Base-by-base conservation (phyloP, 2,329 filamentous ascomycete species). In the Aspergillus sojae region DNA sequence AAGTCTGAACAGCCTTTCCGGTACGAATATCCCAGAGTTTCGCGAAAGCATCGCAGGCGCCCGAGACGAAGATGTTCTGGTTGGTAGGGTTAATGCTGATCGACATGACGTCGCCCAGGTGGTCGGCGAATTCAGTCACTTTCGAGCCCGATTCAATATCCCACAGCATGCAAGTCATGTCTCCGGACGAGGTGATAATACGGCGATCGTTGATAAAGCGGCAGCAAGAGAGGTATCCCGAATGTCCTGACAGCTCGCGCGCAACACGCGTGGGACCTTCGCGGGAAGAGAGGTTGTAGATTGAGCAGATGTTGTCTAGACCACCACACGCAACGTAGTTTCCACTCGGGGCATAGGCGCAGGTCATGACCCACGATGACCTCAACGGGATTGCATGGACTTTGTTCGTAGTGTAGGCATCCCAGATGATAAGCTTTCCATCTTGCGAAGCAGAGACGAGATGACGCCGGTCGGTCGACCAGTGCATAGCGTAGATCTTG, bases 161-260 rank as follows among this genome's bases (percentile, higher is more conserved):
- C 95, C 95, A 99, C 76, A 98, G 92, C 90, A 98, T 97, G 80
- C 95, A 99, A 58, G 95, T 99, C 95, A 99, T 99, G 78, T 99
- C 95, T 68, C 95, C 95, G 3, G 95, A 99, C 0, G 95, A 98
- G 65, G 95, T 99, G 68, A 99, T 88, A 75, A 99, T 98, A 76
- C 93, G 93, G 75, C 95, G 90, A 83, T 99, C 95, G 79, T 97
- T 98, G 84, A 98, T 96, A 81, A 99, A 99, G 68, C 95, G 91
- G 79, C 95, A 98, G 90, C 95, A 99, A 26, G 93, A 97, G 52
- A 99, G 88, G 76, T 99, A 99, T 57, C 95, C 95, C 52, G 94
- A 96, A 79, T 99, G 95, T 50, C 95, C 95, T 36, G 95, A 98
- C 56, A 99, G 86, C 81, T 99, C 95, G 70, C 94, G 90, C 68